These are phyloP conservation scores for Russula abietina DNA, from an alignment of 768 basidiomycete genomes.

Conservation along the genomic window DNA sequence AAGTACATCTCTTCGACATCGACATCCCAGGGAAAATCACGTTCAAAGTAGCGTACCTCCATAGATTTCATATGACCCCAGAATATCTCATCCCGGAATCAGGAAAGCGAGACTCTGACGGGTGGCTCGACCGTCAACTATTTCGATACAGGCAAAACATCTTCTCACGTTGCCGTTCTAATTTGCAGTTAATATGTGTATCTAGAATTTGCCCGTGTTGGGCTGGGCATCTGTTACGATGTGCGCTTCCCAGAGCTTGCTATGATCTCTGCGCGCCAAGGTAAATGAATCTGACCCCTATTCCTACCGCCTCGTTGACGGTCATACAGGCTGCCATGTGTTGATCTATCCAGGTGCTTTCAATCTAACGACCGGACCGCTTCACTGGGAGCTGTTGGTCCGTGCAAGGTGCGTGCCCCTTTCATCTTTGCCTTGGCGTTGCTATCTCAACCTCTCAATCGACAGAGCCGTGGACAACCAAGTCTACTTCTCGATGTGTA, in stretches of 20 bases:
- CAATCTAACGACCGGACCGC: constrained; percentile 90
- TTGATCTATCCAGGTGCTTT: constrained; percentile 94
- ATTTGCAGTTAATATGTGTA: neutral
- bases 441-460: constrained; percentile 3
- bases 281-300: constrained; percentile 34
- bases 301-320: neutral
- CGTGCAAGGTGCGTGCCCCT: constrained; percentile 55
- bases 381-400: constrained; percentile 94
- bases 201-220: constrained; percentile 95
- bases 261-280: constrained; percentile 83
- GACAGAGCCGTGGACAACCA: constrained; percentile 91
- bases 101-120: constrained; percentile 87
- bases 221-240: constrained; percentile 95
- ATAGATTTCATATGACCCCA: neutral
- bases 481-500: constrained; percentile 94
- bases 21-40: constrained; percentile 90
- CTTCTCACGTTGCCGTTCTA: neutral
- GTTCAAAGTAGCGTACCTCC: constrained; percentile 55
- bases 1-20: constrained; percentile 96
- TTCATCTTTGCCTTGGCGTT: neutral
- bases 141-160: constrained; percentile 69
- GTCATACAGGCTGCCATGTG: constrained; percentile 64
- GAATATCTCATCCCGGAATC: constrained; percentile 4
- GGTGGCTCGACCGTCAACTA: constrained; percentile 68
- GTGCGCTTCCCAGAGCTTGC: constrained; percentile 92